Conservation (phyloP, 1,139 yeast genomes). For the Tardiomyces blankii region DNA sequence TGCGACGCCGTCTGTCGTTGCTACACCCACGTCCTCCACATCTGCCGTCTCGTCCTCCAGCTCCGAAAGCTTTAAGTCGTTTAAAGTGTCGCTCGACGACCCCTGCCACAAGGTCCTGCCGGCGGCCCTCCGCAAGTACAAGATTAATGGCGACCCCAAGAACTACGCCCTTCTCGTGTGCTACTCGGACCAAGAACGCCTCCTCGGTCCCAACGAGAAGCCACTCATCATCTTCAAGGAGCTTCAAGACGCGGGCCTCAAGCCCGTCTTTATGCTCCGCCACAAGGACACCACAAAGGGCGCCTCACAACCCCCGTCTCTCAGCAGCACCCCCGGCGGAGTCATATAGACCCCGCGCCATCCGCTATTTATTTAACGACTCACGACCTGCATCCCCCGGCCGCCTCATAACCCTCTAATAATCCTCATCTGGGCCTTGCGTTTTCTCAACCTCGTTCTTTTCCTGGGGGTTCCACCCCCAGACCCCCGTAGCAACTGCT, state of each 20-base stretch:
- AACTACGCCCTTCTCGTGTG: conserved; percentile 84
- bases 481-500: no score
- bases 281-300: conserved; percentile 33
- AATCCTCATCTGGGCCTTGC: no score
- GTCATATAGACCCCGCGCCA: neutral
- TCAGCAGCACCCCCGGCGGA: conserved; percentile 1
- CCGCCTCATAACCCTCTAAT: no score
- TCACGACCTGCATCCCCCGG: no score
- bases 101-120: conserved; percentile 84
- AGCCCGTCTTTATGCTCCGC: conserved; percentile 88
- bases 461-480: no score
- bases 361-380: no score
- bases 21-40: conserved; percentile 1
- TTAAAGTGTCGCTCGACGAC: conserved; percentile 83
- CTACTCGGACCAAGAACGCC: conserved; percentile 83
- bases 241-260: conserved; percentile 73
- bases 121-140: conserved; percentile 82
- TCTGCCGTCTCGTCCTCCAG: neutral
- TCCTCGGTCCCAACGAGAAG: conserved; percentile 72
- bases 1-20: conserved; percentile 1
- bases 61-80: conserved; percentile 68
- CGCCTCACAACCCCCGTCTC: neutral
- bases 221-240: conserved; percentile 87
- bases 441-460: no score
- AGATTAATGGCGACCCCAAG: conserved; percentile 74